phyloP scores from a whole-genome alignment of 805 yeast species.

The Ogataea trehaloabstinens region DNA sequence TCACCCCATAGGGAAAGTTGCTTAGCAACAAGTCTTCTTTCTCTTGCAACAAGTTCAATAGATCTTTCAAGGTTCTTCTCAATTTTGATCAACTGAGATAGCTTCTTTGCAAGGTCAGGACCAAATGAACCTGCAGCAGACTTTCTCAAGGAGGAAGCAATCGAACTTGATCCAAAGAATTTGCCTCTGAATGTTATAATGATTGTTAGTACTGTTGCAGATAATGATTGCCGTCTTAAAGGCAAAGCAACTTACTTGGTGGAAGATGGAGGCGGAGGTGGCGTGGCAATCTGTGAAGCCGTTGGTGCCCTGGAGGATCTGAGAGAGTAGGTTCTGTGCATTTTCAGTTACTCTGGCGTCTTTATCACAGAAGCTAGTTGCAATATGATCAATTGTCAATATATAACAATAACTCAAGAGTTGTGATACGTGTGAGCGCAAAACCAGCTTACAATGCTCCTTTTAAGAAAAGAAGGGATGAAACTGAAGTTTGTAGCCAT shows the following conservation, averaged over 20 bases:
- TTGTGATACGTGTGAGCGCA: too few relatives aligned
- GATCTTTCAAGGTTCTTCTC: constrained; percentile 96
- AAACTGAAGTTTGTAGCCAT: not conserved
- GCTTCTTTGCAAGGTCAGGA: constrained; percentile 90
- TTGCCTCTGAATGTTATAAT: constrained; percentile 39
- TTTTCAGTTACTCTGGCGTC: constrained; percentile 26
- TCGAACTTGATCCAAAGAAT: constrained; percentile 73
- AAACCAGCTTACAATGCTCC: not conserved
- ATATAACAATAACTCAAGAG: too few relatives aligned
- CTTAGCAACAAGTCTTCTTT: constrained; percentile 94
- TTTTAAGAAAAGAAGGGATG: not conserved
- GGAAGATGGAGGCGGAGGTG: constrained; percentile 78
- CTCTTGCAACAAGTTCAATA: constrained; percentile 87
- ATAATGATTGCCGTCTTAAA: not conserved
- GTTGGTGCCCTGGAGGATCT: constrained; percentile 80
- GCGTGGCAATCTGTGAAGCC: constrained; percentile 74
- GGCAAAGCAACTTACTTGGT: constrained; percentile 45
- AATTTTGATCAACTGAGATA: constrained; percentile 88
- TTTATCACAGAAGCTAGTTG: not conserved
- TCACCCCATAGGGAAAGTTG: constrained; percentile 98
- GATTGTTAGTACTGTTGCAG: constrained; percentile 3
- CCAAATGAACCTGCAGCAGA: constrained; percentile 89
- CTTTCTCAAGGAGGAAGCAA: constrained; percentile 69
- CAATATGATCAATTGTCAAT: too few relatives aligned
- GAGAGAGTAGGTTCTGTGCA: constrained; percentile 85